Evolutionary conservation across 768 basidiomycete genomes (phyloP), one percentile per base, ranked within the genome.

Genomic region (Pleurotus platypus): DNA sequence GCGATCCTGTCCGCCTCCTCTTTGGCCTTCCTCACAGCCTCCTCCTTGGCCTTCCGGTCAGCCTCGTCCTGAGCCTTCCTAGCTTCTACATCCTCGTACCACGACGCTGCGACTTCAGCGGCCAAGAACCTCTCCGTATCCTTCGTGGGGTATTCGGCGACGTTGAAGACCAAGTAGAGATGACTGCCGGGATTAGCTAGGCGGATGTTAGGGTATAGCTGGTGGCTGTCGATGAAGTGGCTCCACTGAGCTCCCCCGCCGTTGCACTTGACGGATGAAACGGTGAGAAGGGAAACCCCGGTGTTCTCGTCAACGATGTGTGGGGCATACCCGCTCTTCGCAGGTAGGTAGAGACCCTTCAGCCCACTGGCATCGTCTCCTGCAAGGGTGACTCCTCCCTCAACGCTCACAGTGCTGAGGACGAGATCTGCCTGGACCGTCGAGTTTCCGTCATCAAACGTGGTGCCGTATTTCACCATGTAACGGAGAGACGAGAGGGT

Each of bases 391-490:
- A 64, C 43, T 4, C 60, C 62, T n/a, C 2, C 22, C 27, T 46
- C 55, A 9, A 55, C 56, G 40, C n/a, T 15, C 12, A 39, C 50
- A 9, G 59, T 37, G 1, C 59, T 59, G 46, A 65, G 58, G 43
- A 65, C 37, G 37, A 58, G 42, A 49, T 66, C 65, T 8, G 64
- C 62, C 58, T 66, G 65, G 47, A 66, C 30, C 16, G 64, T 62
- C 7, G 65, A 59, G 50, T 63, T 60, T 11, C 62, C 65, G 12
- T 49, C 46, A 39, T 66, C 65, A 16, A 39, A 30, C 27, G 49
- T 66, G 11, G 65, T 60, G 15, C 58, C 65, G 30, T 66, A 66
- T 47, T 66, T 63, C 59, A 66, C 49, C 27, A 63, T 46, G 55
- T 65, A 63, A 9, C 4, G 13, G 22, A 66, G 56, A 1, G 64